Evolutionary conservation across 192 early-diverging fungal species (phyloP).

Genomic region (Haplosporangium gracile): DNA sequence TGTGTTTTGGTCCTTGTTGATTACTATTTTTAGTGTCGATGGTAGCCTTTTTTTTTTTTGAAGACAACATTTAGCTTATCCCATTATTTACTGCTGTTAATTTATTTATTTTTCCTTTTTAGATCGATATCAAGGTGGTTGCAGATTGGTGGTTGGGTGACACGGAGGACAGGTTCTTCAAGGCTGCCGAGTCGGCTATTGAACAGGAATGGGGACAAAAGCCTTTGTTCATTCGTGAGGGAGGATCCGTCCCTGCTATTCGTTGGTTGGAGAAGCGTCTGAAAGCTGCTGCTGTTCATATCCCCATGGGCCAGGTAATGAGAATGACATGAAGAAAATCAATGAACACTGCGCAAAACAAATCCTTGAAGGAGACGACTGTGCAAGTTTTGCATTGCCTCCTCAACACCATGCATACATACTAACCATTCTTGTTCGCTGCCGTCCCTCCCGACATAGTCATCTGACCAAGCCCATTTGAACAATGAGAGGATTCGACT

Average conservation of each 20-base stretch:
- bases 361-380: not conserved
- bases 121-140: slow-evolving; percentile 73
- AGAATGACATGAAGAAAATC: not conserved
- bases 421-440: not conserved
- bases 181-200: slow-evolving; percentile 77
- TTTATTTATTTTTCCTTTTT: slow-evolving; percentile 27
- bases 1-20: not conserved
- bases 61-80: not conserved
- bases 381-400: not conserved
- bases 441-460: slow-evolving; percentile 40
- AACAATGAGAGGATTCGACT: slow-evolving; percentile 82
- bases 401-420: not conserved
- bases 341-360: not conserved
- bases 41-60: not conserved
- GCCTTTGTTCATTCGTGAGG: slow-evolving; percentile 82
- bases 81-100: slow-evolving; percentile 4
- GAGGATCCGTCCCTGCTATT: slow-evolving; percentile 83
- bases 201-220: slow-evolving; percentile 69
- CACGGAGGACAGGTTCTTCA: slow-evolving; percentile 72
- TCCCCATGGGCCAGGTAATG: slow-evolving; percentile 80
- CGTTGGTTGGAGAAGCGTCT: slow-evolving; percentile 79
- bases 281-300: slow-evolving; percentile 75
- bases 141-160: slow-evolving; percentile 86
- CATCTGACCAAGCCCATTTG: slow-evolving; percentile 84
- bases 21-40: slow-evolving; percentile 11